Percentiles rank a stretch among this genome's conserved stretches.
phyloP scores from a whole-genome alignment of 768 basidiomycete genomes.

The Trametes elegans region DNA sequence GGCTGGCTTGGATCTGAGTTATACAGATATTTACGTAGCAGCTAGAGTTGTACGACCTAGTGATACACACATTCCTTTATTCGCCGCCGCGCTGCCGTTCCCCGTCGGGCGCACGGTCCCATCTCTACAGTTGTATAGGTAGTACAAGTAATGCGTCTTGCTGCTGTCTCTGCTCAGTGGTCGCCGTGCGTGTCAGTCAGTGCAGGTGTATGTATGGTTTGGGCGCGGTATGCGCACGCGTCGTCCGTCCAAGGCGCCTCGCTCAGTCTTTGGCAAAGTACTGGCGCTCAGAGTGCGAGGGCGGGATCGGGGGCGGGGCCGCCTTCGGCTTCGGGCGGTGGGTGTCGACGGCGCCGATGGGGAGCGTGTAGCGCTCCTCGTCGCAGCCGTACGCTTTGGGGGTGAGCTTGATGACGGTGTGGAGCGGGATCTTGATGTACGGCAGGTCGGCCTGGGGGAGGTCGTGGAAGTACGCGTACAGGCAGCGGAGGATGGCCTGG shows the following conservation, averaged over 20 bases:
- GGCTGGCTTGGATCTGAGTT: not conserved
- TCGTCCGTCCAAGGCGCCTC: not conserved
- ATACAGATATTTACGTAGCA: no score
- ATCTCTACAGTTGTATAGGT: constrained; percentile 9
- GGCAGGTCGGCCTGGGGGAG: constrained; percentile 91
- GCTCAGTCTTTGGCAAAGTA: constrained; percentile 23
- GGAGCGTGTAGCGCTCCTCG: constrained; percentile 89
- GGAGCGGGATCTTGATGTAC: constrained; percentile 95
- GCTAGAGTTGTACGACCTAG: constrained; percentile 6
- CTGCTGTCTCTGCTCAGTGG: not conserved
- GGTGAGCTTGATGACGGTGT: constrained; percentile 97
- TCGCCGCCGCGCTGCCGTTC: not conserved
- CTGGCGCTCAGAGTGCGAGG: constrained; percentile 19
- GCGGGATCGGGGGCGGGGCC: not conserved
- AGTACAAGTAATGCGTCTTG: constrained; percentile 1
- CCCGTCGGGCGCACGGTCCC: not conserved
- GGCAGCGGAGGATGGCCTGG: constrained; percentile 83
- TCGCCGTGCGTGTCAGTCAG: not conserved
- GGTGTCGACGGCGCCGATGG: constrained; percentile 92
- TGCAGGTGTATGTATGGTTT: no score
- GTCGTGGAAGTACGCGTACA: constrained; percentile 97
- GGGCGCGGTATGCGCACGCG: not conserved
- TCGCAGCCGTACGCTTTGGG: constrained; percentile 99
- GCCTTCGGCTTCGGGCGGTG: constrained; percentile 63
- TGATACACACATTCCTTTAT: constrained; percentile 15